phyloP scores from a whole-genome alignment of 108 stramenopile species.

The Aureococcus anophagefferens region DNA sequence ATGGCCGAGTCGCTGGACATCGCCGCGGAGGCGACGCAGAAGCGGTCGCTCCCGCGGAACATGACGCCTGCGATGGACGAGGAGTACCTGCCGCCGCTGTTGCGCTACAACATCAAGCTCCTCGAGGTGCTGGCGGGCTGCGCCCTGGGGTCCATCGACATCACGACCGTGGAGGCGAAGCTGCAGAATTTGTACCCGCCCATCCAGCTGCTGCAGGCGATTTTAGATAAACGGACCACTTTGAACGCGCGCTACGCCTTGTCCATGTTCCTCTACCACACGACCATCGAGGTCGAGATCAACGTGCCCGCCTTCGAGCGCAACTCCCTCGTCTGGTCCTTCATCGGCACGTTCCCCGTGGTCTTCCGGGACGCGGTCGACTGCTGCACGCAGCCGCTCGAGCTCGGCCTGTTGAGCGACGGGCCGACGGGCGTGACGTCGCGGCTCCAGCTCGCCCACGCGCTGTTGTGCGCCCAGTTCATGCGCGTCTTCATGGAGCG shows the following conservation, averaged over 20 bases:
- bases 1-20: neutral
- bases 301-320: slow-evolving; percentile 9
- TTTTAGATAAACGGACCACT: slow-evolving; percentile 6
- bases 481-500: slow-evolving; percentile 11
- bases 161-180: slow-evolving; percentile 29
- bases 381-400: neutral
- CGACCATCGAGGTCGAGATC: slow-evolving; percentile 24
- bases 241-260: slow-evolving; percentile 1
- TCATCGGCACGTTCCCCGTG: neutral
- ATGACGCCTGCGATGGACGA: neutral
- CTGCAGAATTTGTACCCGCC: slow-evolving; percentile 16
- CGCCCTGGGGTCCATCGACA: slow-evolving; percentile 16
- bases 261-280: slow-evolving; percentile 13
- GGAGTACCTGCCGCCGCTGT: slow-evolving; percentile 4
- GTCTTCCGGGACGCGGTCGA: neutral
- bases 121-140: slow-evolving; percentile 18
- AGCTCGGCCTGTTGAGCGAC: no score
- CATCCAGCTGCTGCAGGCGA: slow-evolving; percentile 10
- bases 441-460: neutral
- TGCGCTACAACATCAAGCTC: slow-evolving; percentile 19
- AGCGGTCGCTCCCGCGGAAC: neutral
- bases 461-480: neutral
- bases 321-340: slow-evolving; percentile 5
- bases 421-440: no score
- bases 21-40: no score